Evolutionary conservation across 768 basidiomycete genomes (phyloP).

Genomic region (Kwoniella europaea): DNA sequence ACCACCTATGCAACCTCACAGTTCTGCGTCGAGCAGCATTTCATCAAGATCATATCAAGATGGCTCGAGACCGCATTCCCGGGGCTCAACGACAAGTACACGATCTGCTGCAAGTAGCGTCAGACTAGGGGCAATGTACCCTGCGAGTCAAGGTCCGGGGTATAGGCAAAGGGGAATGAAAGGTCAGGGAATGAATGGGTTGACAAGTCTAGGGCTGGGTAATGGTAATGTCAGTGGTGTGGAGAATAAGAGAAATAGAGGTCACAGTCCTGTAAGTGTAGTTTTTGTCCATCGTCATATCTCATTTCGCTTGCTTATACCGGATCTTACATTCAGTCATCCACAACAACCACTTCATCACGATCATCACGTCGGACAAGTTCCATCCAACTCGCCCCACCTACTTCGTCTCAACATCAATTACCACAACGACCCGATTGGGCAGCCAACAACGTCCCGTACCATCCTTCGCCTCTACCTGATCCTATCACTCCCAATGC

Average conservation of each 20-base stretch:
- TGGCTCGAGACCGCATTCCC: constrained; percentile 48
- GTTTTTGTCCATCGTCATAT: background rate
- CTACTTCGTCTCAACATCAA: constrained; percentile 40
- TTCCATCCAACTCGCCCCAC: constrained; percentile 34
- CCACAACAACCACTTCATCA: constrained; percentile 45
- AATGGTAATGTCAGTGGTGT: constrained; percentile 4
- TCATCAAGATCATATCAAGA: constrained; percentile 50
- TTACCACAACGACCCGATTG: constrained; percentile 51
- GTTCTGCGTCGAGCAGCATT: constrained; percentile 46
- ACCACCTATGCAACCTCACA: constrained; percentile 41
- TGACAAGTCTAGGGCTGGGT: constrained; percentile 37
- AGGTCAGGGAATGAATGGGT: constrained; percentile 35
- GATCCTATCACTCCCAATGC: constrained; percentile 17
- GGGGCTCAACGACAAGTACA: constrained; percentile 50
- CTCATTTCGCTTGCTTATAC: background rate
- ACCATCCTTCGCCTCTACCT: constrained; percentile 46
- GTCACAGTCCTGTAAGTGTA: constrained; percentile 50
- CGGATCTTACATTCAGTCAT: constrained; percentile 24
- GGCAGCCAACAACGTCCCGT: constrained; percentile 50
- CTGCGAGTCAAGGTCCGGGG: constrained; percentile 30
- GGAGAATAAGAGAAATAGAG: constrained; percentile 30
- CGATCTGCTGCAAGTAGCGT: constrained; percentile 49
- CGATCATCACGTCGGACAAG: constrained; percentile 40
- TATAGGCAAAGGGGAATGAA: constrained; percentile 46
- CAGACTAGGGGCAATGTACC: constrained; percentile 46